phyloP scores from a whole-genome alignment of 2,329 filamentous ascomycete species.

The Grosmannia penicillata region DNA sequence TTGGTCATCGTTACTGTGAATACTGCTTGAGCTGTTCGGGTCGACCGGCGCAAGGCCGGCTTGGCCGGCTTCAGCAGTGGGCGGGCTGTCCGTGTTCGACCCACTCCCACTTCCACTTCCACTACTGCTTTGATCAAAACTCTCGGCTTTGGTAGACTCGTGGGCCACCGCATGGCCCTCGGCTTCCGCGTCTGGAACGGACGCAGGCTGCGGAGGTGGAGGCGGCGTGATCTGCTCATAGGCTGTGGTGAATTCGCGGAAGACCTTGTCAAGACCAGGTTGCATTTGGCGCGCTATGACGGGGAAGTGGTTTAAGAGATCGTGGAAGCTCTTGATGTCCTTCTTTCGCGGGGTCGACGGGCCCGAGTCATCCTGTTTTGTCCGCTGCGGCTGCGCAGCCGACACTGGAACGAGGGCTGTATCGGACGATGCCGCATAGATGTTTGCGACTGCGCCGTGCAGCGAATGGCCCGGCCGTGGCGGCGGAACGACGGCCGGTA shows the following conservation, averaged over 20 bases:
- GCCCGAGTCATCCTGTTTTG: conserved; percentile 18
- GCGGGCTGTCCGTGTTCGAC: not conserved
- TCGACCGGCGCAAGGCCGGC: not conserved
- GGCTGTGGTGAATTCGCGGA: conserved; percentile 74
- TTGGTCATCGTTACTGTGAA: conserved; percentile 8
- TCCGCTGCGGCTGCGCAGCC: not conserved
- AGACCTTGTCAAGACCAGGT: conserved; percentile 72
- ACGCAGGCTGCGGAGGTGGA: conserved; percentile 46
- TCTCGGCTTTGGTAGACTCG: too few relatives aligned
- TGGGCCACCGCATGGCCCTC: too few relatives aligned
- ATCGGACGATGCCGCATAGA: too few relatives aligned
- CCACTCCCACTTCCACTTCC: too few relatives aligned
- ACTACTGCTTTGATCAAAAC: not conserved
- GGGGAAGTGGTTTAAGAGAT: conserved; percentile 80
- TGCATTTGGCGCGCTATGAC: conserved; percentile 97
- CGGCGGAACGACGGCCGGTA: conserved; percentile 44
- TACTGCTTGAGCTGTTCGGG: not conserved
- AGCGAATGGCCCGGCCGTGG: not conserved
- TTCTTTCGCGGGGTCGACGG: conserved; percentile 55
- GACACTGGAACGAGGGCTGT: too few relatives aligned
- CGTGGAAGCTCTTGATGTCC: conserved; percentile 79
- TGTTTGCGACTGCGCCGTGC: too few relatives aligned
- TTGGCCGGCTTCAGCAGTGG: not conserved
- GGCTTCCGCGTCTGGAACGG: conserved; percentile 42
- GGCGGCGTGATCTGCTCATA: conserved; percentile 75